Evolutionary conservation across 2,329 filamentous ascomycete genomes (phyloP), one percentile per base, ranked within the genome.

Genomic region (Talaromyces atroroseus): DNA sequence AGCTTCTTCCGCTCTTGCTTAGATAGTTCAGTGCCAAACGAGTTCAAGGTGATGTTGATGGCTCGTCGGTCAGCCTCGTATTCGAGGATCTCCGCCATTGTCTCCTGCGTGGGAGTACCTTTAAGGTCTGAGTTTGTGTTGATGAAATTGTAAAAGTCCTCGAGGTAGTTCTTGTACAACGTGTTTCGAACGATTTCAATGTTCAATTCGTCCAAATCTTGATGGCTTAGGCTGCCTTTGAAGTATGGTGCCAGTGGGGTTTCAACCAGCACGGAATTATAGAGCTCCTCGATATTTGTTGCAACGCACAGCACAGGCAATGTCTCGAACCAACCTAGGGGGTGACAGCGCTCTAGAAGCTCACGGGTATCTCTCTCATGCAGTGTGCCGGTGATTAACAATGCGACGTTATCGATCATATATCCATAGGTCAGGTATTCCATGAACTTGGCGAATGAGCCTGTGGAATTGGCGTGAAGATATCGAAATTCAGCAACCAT

Each of bases 131-230:
- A 80, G 68, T 96, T 84, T 10, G 86, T 88, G 76, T 92, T 96
- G 75, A 97, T 88, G 72, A 96, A 99, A 62, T 88, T 82, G 78
- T 97, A 85, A 74, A 99, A 99, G 71, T 97, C 94, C 72, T 99
- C 94, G 7, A 99, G 83, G 71, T 99, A 99, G 80, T 97, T 97
- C 82, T 99, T 99, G 81, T 97, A 99, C 36, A 99, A 80, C 0
- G 92, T 99, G 76, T 99, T 99, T 62, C 95, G 88, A 58, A 99
- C 89, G 73, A 99, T 99, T 77, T 99, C 94, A 66, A 99, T 99
- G 78, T 99, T 99, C 68, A 99, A 81, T 79, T 99, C 95, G 75
- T 99, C 94, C 50, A 99, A 82, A 71, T 99, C 94, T 73, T 96
- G 91, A 74, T 96, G 92, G 76, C 88, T 95, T 59, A 99, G 81